Base-by-base conservation (phyloP, 169 alveolate genomes). In the Perkinsus marinus region DNA sequence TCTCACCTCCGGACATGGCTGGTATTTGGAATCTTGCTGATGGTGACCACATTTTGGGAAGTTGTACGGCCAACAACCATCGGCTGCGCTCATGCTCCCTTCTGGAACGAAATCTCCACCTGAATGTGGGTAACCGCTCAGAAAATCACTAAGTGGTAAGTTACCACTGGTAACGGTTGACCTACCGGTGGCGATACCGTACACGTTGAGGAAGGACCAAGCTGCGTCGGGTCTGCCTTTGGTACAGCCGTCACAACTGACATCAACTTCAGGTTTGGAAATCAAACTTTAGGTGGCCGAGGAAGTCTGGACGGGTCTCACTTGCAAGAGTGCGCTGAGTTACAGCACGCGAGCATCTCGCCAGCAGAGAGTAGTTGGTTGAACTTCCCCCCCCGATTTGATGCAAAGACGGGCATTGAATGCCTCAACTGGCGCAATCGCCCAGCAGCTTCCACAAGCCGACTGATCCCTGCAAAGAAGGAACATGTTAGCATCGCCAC, bases 361-460 rank as follows among this genome's bases (percentile, higher is more conserved):
- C 95, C 95, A 22, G 96, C 94, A 10, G 97, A 95, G 89, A 94
- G 92, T 36, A 89, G 43, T 46, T n/a, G 39, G 57, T 39, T 0
- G 0, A 34, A 13, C n/a, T 34, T 26, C 16, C 7, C 96, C 95
- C 0, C 92, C 69, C 34, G 96, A 90, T 39, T 68, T 90, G 69
- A 97, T 96, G 89, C 97, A 95, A 43, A 95, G 68, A 89, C 98
- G 95, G 91, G 96, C 98, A 89, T 96, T 92, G 68, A 97, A 92
- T 57, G 97, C 96, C 92, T 95, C 97, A 39, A 95, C 93, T 43
- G 97, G 95, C 34, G 96, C 97, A 90, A 97, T 96, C 30, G 98
- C 98, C 98, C 98, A 97, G 93, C 98, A 97, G 16, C 97, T 95
- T 47, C 97, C 98, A 91, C 98, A 97, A 34, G 92, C 92, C 6